Conservation (phyloP, 176 grass and related monocot genomes). For the barley (Hordeum vulgare) region DNA sequence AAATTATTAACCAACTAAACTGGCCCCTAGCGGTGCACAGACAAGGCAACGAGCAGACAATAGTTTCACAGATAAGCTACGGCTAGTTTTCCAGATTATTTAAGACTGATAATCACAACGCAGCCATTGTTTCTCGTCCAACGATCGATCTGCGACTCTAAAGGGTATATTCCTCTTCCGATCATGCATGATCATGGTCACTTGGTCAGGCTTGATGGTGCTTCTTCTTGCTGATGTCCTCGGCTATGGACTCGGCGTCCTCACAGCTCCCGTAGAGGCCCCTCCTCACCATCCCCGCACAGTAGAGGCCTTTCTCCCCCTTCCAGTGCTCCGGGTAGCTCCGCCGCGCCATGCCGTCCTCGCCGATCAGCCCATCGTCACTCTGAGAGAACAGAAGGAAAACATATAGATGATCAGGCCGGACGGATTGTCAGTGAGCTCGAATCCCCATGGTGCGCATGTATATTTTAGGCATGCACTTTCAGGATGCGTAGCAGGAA, state of each 20-base stretch:
- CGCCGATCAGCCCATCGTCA: conserved; percentile 33
- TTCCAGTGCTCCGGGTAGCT: conserved; percentile 44
- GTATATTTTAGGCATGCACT: not conserved
- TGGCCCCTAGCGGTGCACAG: not conserved
- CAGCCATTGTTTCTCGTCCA: not conserved
- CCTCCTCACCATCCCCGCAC: conserved; percentile 40
- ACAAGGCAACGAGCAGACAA: not conserved
- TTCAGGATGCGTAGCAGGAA: not conserved
- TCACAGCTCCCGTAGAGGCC: conserved; percentile 48
- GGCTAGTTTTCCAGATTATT: not conserved
- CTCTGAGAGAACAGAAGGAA: not conserved
- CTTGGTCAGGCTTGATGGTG: not conserved
- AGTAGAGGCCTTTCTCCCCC: conserved; percentile 47
- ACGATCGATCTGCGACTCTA: not conserved
- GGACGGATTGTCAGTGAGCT: not conserved
- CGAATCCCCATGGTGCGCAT: not conserved
- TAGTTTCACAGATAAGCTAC: not conserved
- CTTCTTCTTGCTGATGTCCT: conserved; percentile 32
- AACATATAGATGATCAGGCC: not conserved
- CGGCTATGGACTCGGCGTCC: conserved; percentile 42
- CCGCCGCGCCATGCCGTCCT: conserved; percentile 44
- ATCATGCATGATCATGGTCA: not conserved
- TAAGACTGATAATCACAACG: not conserved
- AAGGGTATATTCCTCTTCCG: not conserved
- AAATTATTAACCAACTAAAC: not conserved